phyloP scores from a whole-genome alignment of 176 grass and related monocot species.

The Hyparrhenia diplandra region DNA sequence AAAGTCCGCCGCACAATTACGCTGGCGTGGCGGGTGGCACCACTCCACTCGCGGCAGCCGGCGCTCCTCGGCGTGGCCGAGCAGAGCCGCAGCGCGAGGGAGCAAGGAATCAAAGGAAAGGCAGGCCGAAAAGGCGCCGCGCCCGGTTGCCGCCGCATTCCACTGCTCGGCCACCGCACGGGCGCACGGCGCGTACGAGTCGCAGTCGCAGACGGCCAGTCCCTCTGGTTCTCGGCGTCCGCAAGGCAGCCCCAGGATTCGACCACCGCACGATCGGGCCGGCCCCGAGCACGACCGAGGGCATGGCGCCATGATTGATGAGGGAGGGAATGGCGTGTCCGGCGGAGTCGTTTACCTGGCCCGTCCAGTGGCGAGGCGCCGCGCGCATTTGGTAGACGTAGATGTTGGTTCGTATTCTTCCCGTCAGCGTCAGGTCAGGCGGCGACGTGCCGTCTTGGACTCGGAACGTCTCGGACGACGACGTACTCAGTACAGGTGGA shows the following conservation, averaged over 20 bases:
- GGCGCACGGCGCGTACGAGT: neutral
- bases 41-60: neutral
- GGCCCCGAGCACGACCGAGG: neutral
- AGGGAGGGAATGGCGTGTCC: neutral
- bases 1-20: neutral
- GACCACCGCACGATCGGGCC: neutral
- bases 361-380: conserved; percentile 11
- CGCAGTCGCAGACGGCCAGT: neutral
- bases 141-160: neutral
- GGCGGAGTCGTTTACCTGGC: neutral
- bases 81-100: neutral
- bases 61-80: neutral
- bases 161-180: neutral
- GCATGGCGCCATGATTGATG: too few relatives aligned
- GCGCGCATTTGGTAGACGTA: neutral
- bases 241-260: neutral
- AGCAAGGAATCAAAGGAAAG: neutral
- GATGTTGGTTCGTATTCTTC: neutral
- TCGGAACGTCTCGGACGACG: neutral
- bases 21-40: neutral
- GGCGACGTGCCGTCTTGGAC: conserved; percentile 18
- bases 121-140: neutral
- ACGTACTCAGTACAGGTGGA: neutral
- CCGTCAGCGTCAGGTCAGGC: neutral
- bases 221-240: neutral